phyloP scores from a whole-genome alignment of 2,329 filamentous ascomycete genomes.

The Exserohilum rostratum region DNA sequence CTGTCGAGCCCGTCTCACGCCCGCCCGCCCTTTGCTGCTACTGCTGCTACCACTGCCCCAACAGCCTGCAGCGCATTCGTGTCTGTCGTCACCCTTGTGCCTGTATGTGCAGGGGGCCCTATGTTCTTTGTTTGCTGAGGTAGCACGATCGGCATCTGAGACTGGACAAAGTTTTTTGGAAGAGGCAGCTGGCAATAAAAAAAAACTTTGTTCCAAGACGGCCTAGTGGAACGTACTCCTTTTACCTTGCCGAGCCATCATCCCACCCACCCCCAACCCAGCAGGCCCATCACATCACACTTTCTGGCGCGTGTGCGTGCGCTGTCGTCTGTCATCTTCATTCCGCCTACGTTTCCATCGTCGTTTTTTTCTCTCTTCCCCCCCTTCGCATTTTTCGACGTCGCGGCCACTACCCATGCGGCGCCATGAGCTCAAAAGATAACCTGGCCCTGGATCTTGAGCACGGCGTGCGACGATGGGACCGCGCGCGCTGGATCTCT shows the following conservation, averaged over 20 bases:
- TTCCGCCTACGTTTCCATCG: conserved; percentile 17
- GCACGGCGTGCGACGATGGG: conserved; percentile 43
- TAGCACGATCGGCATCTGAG: conserved; percentile 32
- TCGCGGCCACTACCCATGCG: conserved; percentile 23
- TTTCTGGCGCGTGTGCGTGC: conserved; percentile 28
- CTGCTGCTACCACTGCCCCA: conserved; percentile 4
- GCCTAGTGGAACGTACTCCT: conserved; percentile 36
- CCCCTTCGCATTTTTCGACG: conserved; percentile 1
- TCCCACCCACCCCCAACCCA: conserved; percentile 19
- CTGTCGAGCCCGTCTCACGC: too few species aligned
- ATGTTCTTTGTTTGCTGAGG: conserved; percentile 18
- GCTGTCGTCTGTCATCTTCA: conserved; percentile 27
- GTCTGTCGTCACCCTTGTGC: not conserved
- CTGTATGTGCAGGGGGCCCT: conserved; percentile 9
- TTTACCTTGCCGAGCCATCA: conserved; percentile 35
- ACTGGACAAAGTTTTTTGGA: conserved; percentile 33
- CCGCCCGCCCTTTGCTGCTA: too few species aligned
- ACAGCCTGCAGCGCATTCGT: too few species aligned
- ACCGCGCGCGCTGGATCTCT: conserved; percentile 43
- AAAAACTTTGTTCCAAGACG: conserved; percentile 34
- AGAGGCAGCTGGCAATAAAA: conserved; percentile 29
- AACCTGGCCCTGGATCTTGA: conserved; percentile 39
- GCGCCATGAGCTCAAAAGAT: conserved; percentile 42
- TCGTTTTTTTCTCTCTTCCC: conserved; percentile 13
- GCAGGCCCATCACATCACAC: conserved; percentile 22